These are phyloP conservation scores for Trichoderma asperelloides DNA, from an alignment of 495 filamentous ascomycete genomes.

Conservation along the genomic window DNA sequence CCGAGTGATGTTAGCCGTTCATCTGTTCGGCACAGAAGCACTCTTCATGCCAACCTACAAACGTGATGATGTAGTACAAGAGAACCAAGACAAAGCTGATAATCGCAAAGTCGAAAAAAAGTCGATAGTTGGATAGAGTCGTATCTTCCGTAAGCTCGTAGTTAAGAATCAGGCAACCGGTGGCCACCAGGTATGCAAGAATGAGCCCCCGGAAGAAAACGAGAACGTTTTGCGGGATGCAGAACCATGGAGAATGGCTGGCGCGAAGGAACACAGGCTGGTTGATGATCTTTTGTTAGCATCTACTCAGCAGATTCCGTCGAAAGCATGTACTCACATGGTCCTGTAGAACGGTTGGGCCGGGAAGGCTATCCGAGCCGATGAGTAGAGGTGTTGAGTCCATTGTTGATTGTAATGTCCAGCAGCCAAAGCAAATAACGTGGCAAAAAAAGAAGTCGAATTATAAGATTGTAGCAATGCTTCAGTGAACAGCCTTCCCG, in stretches of 20 bases:
- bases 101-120: conserved; percentile 41
- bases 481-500: neutral
- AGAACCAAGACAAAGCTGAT: conserved; percentile 32
- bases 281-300: neutral
- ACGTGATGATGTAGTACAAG: conserved; percentile 35
- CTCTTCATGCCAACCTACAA: conserved; percentile 21
- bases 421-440: neutral
- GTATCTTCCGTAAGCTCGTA: conserved; percentile 30
- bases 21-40: neutral
- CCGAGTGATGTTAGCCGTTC: conserved; percentile 8
- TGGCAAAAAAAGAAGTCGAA: neutral
- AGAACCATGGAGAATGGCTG: conserved; percentile 42
- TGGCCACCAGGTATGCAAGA: conserved; percentile 35
- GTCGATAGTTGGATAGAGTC: conserved; percentile 24
- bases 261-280: conserved; percentile 42
- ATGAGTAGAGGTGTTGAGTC: neutral
- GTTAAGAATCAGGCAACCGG: conserved; percentile 28
- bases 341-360: neutral
- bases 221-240: conserved; percentile 34
- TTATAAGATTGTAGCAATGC: neutral
- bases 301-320: conserved; percentile 6
- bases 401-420: neutral
- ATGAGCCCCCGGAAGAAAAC: conserved; percentile 29
- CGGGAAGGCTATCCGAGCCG: neutral
- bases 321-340: neutral